A percentile compares a stretch with the other conserved stretches of the same genome.
Evolutionary conservation across 2,329 filamentous ascomycete genomes (phyloP).

Genomic region (Orbilia quercus): DNA sequence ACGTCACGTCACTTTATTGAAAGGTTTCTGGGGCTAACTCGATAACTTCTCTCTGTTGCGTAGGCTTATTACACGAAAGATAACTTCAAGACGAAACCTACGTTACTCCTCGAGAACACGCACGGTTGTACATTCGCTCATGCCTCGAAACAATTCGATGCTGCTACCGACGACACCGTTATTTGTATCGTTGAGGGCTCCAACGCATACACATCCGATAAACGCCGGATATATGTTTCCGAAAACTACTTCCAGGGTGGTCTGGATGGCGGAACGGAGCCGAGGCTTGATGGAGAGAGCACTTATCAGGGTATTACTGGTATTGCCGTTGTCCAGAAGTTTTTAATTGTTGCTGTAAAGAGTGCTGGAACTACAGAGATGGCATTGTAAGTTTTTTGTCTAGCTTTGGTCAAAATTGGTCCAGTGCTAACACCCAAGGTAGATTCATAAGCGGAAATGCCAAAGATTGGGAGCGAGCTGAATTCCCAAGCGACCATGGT

Average conservation of each 20-base stretch:
- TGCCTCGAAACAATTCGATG: slow-evolving; percentile 77
- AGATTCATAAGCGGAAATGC: slow-evolving; percentile 77
- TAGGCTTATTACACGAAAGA: slow-evolving; percentile 80
- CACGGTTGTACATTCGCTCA: slow-evolving; percentile 89
- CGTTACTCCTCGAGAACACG: slow-evolving; percentile 75
- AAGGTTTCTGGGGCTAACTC: slow-evolving; percentile 62
- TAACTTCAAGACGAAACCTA: slow-evolving; percentile 77
- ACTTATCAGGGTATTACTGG: slow-evolving; percentile 83
- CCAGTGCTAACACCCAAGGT: slow-evolving; percentile 37
- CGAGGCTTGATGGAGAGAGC: slow-evolving; percentile 77
- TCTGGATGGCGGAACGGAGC: slow-evolving; percentile 72
- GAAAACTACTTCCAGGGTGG: slow-evolving; percentile 80
- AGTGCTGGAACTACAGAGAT: slow-evolving; percentile 86
- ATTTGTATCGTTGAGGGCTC: slow-evolving; percentile 82
- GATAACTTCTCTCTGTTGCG: slow-evolving; percentile 63
- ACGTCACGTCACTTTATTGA: slow-evolving; percentile 52
- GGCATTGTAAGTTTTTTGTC: slow-evolving; percentile 75
- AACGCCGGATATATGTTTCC: slow-evolving; percentile 82
- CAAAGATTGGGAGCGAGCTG: slow-evolving; percentile 86
- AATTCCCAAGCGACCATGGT: slow-evolving; percentile 84
- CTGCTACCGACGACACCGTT: slow-evolving; percentile 75
- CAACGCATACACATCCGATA: slow-evolving; percentile 76
- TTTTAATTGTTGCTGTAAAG: slow-evolving; percentile 82
- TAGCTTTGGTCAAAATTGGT: not conserved
- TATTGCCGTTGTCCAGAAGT: slow-evolving; percentile 85